Conservation (phyloP, 23 red algal genomes). For the Gracilaria caudata region DNA sequence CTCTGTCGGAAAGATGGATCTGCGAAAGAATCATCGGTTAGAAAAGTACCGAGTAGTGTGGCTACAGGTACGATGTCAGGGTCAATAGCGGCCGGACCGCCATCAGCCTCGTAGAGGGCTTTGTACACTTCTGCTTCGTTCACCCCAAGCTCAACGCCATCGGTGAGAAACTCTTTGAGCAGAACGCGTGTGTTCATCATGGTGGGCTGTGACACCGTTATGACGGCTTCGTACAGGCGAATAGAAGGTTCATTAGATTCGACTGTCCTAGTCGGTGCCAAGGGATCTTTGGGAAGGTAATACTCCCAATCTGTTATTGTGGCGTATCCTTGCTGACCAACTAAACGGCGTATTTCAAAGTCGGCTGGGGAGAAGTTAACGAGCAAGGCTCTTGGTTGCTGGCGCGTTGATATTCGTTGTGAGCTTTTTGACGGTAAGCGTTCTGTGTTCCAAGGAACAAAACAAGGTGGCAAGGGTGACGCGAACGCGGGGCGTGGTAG, state of each 20-base stretch:
- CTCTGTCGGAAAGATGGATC: slow-evolving; percentile 35
- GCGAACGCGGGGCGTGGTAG: not conserved
- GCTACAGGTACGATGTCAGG: slow-evolving; percentile 71
- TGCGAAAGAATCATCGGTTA: slow-evolving; percentile 64
- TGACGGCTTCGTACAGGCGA: slow-evolving; percentile 76
- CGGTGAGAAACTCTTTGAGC: slow-evolving; percentile 80
- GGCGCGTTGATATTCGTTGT: not conserved
- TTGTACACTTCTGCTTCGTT: slow-evolving; percentile 84
- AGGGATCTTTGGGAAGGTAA: slow-evolving; percentile 64
- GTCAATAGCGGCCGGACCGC: slow-evolving; percentile 11
- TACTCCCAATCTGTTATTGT: slow-evolving; percentile 87
- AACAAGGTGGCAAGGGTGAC: not conserved
- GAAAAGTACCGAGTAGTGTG: slow-evolving; percentile 77
- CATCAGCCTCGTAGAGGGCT: slow-evolving; percentile 49
- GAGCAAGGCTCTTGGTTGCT: slow-evolving; percentile 20
- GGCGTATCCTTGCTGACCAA: slow-evolving; percentile 73
- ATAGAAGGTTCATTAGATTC: slow-evolving; percentile 57
- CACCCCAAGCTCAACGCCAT: slow-evolving; percentile 66
- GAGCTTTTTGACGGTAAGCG: not conserved
- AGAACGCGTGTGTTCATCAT: slow-evolving; percentile 77
- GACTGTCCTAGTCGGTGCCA: slow-evolving; percentile 63
- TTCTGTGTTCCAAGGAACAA: not conserved
- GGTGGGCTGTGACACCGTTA: slow-evolving; percentile 13
- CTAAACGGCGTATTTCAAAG: slow-evolving; percentile 79
- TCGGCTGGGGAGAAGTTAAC: slow-evolving; percentile 64